Evolutionary conservation across 805 yeast genomes (phyloP), one percentile per base, ranked within the genome.

Genomic region (Yamadazyma olivae): DNA sequence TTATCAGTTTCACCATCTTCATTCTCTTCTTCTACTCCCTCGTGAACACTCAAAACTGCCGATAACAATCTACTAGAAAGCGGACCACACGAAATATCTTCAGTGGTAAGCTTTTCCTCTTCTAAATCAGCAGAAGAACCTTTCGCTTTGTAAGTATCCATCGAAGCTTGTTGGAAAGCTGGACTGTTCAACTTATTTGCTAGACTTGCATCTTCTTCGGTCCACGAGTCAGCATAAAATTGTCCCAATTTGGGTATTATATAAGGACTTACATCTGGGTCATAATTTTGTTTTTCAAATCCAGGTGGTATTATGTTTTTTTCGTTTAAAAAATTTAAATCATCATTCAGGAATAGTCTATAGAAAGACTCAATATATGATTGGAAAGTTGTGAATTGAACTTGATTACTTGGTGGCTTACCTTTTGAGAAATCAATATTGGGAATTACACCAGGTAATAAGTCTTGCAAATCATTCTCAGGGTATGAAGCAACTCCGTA

Each of bases 401-500:
- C 93, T 63, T 93, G 99, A 57, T 88, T 91, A 2, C 88, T 61
- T 3, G 74, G 72, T 4, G 70, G 55, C 51, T 90, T 91, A 10
- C 81, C 77, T 43, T 79, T 78, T 4, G 96, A 81, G 48, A 86
- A 88, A 59, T 93, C 98, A 38, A 72, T 74, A 56, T 85, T 80
- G 8, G 99, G 99, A 17, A 89, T 81, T 23, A 71, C 77, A 3
- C 99, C 99, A 0, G 99, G 96, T 20, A 93, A 66, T 43, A 83
- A 59, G 37, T 79, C 83, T 45, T 77, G 70, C 30, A 93, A 64
- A 53, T 90, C 95, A 26, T 70, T 70, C 21, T 80, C 75, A 0
- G 99, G 99, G 55, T 79, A 93, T n/a, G 90, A 79, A 0, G 93
- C 85, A 12, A 93, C 99, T 3, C 85, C 96, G 50, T 81, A 88